Evolutionary conservation across 2,329 filamentous ascomycete species (phyloP).

Genomic region (Diaporthe eres): DNA sequence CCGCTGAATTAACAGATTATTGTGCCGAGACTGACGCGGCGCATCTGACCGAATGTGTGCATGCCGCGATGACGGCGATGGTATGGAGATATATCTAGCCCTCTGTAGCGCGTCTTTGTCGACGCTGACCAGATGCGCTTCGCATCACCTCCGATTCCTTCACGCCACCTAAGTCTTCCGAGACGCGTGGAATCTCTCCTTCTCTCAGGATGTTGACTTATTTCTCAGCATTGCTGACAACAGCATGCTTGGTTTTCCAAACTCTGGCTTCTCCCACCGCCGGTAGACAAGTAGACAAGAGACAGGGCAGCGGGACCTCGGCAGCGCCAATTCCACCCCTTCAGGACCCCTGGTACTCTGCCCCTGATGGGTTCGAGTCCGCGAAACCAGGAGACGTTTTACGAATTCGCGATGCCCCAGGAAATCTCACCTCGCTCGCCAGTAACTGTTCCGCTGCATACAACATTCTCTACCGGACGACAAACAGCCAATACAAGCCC

Average conservation of each 20-base stretch:
- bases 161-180: not conserved
- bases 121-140: not conserved
- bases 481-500: constrained; percentile 50
- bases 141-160: not conserved
- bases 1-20: not conserved
- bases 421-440: constrained; percentile 45
- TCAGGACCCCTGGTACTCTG: constrained; percentile 52
- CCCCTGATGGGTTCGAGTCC: constrained; percentile 48
- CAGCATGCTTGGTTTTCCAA: constrained; percentile 10
- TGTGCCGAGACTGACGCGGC: constrained; percentile 21
- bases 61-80: not conserved
- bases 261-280: not conserved
- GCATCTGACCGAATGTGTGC: constrained; percentile 10
- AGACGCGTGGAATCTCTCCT: not conserved
- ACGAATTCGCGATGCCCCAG: constrained; percentile 48
- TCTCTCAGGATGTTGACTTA: constrained; percentile 23
- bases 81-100: not conserved
- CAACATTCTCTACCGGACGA: constrained; percentile 57
- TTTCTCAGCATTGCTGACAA: constrained; percentile 5
- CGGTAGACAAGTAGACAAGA: not conserved
- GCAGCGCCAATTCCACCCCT: constrained; percentile 46
- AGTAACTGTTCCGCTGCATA: constrained; percentile 47
- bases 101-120: no score
- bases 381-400: constrained; percentile 49
- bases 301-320: not conserved